Evolutionary conservation across 345 rosid genomes (phyloP).

Genomic region (Raphanus sativus): DNA sequence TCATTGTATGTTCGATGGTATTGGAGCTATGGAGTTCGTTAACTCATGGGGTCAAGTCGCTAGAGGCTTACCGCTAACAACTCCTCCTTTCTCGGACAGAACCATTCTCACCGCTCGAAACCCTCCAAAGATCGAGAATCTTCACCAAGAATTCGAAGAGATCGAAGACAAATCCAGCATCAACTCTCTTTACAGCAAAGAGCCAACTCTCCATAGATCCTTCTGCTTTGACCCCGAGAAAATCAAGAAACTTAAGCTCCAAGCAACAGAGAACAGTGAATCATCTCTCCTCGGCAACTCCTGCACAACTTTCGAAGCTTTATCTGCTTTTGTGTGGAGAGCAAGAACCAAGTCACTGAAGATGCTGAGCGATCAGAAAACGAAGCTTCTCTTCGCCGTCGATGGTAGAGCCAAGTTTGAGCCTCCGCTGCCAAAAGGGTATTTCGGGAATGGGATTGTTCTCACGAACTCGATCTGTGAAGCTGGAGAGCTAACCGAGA

Average conservation of each 20-base stretch:
- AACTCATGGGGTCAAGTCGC: constrained; percentile 83
- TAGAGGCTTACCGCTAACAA: constrained; percentile 59
- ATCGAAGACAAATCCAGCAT: constrained; percentile 56
- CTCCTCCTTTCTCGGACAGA: constrained; percentile 63
- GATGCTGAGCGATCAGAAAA: constrained; percentile 58
- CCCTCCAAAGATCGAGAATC: constrained; percentile 55
- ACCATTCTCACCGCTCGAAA: constrained; percentile 53
- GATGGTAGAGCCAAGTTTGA: constrained; percentile 78
- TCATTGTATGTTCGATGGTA: constrained; percentile 84
- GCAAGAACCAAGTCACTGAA: constrained; percentile 73
- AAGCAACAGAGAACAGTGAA: constrained; percentile 53
- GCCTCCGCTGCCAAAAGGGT: constrained; percentile 77
- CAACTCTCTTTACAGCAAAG: constrained; percentile 50
- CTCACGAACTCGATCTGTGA: constrained; percentile 66
- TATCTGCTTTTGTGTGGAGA: constrained; percentile 87
- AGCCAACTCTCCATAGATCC: constrained; percentile 58
- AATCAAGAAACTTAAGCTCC: constrained; percentile 60
- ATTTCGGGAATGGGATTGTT: constrained; percentile 86
- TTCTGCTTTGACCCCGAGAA: constrained; percentile 72
- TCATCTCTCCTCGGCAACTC: constrained; percentile 38
- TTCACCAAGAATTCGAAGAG: constrained; percentile 69
- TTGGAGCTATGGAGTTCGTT: constrained; percentile 88
- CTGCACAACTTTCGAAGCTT: constrained; percentile 75
- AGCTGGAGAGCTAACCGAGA: constrained; percentile 64
- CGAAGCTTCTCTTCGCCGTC: constrained; percentile 86